phyloP scores from a whole-genome alignment of 2,329 filamentous ascomycete species.

The Paecilomyces formosus region DNA sequence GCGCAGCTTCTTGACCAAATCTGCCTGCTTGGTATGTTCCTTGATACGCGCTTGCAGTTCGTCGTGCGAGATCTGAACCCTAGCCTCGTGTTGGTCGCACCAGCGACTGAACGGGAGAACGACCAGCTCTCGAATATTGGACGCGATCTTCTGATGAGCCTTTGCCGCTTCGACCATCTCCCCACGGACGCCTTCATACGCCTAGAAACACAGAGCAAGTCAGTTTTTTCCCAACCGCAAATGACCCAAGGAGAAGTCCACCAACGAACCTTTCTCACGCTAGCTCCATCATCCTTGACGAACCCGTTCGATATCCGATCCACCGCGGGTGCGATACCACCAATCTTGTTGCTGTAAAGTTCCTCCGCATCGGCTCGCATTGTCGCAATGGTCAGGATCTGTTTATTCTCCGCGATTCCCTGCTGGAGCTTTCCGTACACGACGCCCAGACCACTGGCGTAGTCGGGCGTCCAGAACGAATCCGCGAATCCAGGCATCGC shows the following conservation, averaged over 20 bases:
- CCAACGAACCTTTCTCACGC: constrained; percentile 72
- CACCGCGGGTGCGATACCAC: constrained; percentile 72
- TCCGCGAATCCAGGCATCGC: constrained; percentile 84
- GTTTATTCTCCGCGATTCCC: constrained; percentile 89
- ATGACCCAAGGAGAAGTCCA: constrained; percentile 1
- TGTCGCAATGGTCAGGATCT: constrained; percentile 82
- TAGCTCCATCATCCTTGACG: constrained; percentile 85
- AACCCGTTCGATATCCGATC: constrained; percentile 83
- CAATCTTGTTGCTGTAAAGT: constrained; percentile 70
- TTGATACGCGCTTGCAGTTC: constrained; percentile 88
- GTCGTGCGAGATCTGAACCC: constrained; percentile 89
- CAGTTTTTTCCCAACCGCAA: neutral
- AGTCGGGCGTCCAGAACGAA: constrained; percentile 97
- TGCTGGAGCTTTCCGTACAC: constrained; percentile 96
- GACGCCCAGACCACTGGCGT: constrained; percentile 89
- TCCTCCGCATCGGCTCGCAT: constrained; percentile 96
- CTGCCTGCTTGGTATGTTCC: constrained; percentile 84
- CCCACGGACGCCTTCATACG: constrained; percentile 83
- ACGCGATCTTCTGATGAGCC: constrained; percentile 91
- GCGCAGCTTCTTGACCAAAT: constrained; percentile 82
- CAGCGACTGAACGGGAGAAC: constrained; percentile 90
- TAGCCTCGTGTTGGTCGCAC: constrained; percentile 89
- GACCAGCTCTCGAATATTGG: constrained; percentile 92
- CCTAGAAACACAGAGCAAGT: constrained; percentile 45
- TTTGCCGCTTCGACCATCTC: constrained; percentile 89